Evolutionary conservation across 176 grass and related monocot genomes (phyloP).

Genomic region (Eleusine indica): DNA sequence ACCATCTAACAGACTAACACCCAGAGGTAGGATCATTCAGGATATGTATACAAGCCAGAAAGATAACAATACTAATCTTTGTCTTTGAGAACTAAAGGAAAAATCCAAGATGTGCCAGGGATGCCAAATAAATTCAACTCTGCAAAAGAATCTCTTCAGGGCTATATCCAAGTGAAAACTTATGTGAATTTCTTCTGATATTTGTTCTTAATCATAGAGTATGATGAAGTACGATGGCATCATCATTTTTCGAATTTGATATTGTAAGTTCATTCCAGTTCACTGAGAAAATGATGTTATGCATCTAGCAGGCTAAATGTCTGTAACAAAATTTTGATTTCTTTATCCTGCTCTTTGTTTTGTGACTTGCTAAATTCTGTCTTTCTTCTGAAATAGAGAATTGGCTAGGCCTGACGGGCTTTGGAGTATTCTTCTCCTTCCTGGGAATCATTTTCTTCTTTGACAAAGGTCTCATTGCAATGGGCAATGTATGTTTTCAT

Average conservation of each 20-base stretch:
- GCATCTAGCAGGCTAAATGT: not conserved
- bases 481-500: constrained; percentile 83
- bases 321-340: too few species aligned
- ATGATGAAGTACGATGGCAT: too few species aligned
- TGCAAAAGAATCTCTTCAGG: not conserved
- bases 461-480: constrained; percentile 90
- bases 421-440: constrained; percentile 90
- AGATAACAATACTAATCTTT: not conserved
- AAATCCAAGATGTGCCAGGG: not conserved
- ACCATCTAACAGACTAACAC: too few species aligned
- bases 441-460: constrained; percentile 69
- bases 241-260: not conserved
- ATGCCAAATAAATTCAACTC: not conserved
- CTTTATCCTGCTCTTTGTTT: not conserved
- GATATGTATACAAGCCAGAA: too few species aligned
- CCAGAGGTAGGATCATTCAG: too few species aligned
- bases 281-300: not conserved
- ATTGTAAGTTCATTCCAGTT: not conserved
- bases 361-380: constrained; percentile 21
- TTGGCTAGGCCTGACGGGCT: constrained; percentile 89
- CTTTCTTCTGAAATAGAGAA: constrained; percentile 59
- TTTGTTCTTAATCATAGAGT: not conserved
- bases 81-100: not conserved
- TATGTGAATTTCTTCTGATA: not conserved
- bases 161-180: not conserved